Evolutionary conservation across 129 eudicot genomes (phyloP).

Genomic region (Silybum marianum): DNA sequence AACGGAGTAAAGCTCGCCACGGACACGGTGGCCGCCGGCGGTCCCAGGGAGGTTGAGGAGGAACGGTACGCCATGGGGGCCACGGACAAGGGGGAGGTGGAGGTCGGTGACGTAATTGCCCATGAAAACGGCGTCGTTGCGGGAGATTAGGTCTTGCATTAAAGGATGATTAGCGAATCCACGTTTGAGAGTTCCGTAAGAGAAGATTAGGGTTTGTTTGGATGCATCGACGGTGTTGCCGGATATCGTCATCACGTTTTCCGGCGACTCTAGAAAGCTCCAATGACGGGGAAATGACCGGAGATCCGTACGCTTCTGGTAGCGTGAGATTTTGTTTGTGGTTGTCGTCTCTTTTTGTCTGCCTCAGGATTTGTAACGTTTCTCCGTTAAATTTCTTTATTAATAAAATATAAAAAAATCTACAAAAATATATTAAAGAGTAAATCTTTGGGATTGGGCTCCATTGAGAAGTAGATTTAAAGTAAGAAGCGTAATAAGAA

Average conservation of each 20-base stretch:
- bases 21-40: conserved; percentile 47
- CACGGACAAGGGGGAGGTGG: conserved; percentile 66
- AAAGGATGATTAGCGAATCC: conserved; percentile 71
- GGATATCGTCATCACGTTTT: conserved; percentile 35
- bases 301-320: not conserved
- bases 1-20: conserved; percentile 73
- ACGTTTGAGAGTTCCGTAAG: conserved; percentile 72
- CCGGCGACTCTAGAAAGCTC: conserved; percentile 6
- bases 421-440: too few relatives aligned
- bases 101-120: conserved; percentile 50
- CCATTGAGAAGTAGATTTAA: too few relatives aligned
- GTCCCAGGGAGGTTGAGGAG: conserved; percentile 66
- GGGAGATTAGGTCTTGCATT: conserved; percentile 48
- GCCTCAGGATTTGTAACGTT: not conserved
- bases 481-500: too few relatives aligned
- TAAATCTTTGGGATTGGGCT: too few relatives aligned
- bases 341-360: not conserved
- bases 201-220: conserved; percentile 51
- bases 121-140: conserved; percentile 53
- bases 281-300: not conserved
- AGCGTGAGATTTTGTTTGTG: conserved; percentile 14
- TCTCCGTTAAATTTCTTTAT: too few relatives aligned
- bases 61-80: conserved; percentile 80
- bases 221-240: not conserved
- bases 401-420: too few relatives aligned